These are phyloP conservation scores for Nepenthes mirabilis DNA, from an alignment of 148 eudicot genomes.

Conservation along the genomic window DNA sequence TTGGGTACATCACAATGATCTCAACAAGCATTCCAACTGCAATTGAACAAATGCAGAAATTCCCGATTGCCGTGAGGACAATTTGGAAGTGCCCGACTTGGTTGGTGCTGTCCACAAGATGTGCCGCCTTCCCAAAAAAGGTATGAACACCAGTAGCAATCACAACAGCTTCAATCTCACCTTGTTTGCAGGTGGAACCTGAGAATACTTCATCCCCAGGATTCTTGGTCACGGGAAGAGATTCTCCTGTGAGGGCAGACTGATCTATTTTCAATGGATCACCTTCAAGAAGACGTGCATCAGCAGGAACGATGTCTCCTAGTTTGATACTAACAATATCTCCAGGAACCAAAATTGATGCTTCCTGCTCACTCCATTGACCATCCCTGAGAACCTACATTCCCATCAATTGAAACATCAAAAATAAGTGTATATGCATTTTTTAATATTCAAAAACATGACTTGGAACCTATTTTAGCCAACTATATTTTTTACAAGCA, in stretches of 20 bases:
- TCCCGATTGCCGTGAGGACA: slow-evolving; percentile 57
- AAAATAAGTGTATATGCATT: background rate
- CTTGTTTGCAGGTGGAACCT: slow-evolving; percentile 69
- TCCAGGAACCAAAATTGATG: slow-evolving; percentile 54
- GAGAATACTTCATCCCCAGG: slow-evolving; percentile 64
- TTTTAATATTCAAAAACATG: too few relatives aligned
- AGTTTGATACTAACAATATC: slow-evolving; percentile 57
- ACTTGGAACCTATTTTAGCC: background rate
- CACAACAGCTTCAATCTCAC: slow-evolving; percentile 64
- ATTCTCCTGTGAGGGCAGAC: slow-evolving; percentile 66
- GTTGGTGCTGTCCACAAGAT: slow-evolving; percentile 61
- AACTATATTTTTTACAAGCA: background rate
- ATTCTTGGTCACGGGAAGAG: slow-evolving; percentile 47
- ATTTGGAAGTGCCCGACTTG: slow-evolving; percentile 70
- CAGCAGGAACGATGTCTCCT: slow-evolving; percentile 69
- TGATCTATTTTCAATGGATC: slow-evolving; percentile 62
- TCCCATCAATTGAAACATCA: background rate
- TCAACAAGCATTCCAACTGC: slow-evolving; percentile 52
- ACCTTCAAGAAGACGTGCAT: slow-evolving; percentile 68
- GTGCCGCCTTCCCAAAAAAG: slow-evolving; percentile 76
- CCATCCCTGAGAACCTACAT: slow-evolving; percentile 54
- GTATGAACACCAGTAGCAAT: slow-evolving; percentile 71
- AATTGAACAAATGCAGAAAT: slow-evolving; percentile 62
- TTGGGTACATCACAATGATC: slow-evolving; percentile 46
- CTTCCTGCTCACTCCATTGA: slow-evolving; percentile 55